Percentiles rank a stretch among this genome's conserved stretches.
Evolutionary conservation across 2,329 filamentous ascomycete species (phyloP).

Genomic region (Botryotinia globosa): DNA sequence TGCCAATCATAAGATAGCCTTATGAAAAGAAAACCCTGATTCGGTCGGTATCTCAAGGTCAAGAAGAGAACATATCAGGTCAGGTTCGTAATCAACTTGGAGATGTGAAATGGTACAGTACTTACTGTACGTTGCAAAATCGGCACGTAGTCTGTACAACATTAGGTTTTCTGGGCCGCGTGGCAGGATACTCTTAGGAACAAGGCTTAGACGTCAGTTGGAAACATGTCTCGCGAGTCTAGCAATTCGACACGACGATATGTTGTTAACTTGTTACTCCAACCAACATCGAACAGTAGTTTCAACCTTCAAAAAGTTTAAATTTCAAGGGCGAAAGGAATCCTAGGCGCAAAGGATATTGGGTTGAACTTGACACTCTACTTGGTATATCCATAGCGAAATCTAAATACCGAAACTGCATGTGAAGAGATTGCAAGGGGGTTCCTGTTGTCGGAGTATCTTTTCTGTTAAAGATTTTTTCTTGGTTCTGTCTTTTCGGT

Average conservation of each 20-base stretch:
- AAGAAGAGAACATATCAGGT: background rate
- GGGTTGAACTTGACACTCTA: background rate
- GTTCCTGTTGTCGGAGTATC: background rate
- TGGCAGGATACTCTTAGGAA: background rate
- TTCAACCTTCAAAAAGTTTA: background rate
- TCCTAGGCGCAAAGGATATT: background rate
- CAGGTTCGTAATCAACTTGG: background rate
- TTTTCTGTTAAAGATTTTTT: background rate
- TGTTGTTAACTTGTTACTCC: background rate
- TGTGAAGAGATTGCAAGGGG: background rate
- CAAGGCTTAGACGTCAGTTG: background rate
- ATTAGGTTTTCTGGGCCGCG: background rate
- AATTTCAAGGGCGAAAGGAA: background rate
- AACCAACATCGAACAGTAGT: background rate
- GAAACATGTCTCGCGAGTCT: background rate
- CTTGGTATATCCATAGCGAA: conserved; percentile 6
- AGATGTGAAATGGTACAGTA: no score
- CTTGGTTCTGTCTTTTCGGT: background rate
- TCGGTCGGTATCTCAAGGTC: background rate
- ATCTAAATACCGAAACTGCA: background rate
- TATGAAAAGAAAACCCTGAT: background rate
- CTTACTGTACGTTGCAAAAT: background rate
- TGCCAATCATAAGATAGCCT: conserved; percentile 4
- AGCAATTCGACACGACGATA: background rate
- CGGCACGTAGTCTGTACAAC: background rate